Evolutionary conservation across 208 protist species (phyloP), one percentile per base, ranked within the genome.

Genomic region (Wallacemonas sp.): DNA sequence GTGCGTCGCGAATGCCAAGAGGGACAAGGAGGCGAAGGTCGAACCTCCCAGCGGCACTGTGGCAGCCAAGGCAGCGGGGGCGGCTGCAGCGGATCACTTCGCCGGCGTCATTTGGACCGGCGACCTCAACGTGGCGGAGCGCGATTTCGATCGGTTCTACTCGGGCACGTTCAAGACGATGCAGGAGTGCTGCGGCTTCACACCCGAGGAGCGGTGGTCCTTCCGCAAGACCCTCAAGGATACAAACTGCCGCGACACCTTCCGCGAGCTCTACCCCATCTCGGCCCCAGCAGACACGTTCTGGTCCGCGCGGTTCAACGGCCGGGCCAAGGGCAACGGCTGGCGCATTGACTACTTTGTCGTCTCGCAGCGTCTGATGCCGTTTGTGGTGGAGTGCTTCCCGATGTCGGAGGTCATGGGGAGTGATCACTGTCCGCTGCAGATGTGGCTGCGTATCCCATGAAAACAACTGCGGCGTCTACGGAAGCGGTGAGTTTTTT

Each of bases 341-440:
- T 98, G 96, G 94, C 78, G 96, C 24, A 49, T 98, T 21, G 96
- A 98, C 72, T 98, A 98, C 71, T 98, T 97, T 74, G 76, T 98
- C n/a, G 74, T 95, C 24, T 88, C 85, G 11, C 58, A 76, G 30
- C 38, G 67, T 19, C 57, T 98, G 19, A 65, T 77, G 32, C 57
- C 71, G 29, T 69, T 61, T 12, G 83, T 97, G 36, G 81, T 92
- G 47, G 90, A 96, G 61, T 90, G 78, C 69, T 96, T 88, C 61
- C 73, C 89, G 12, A 92, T 96, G 78, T 84, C 85, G 12, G 60
- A 87, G 29, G 73, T 95, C 34, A 68, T 79, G 70, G 90, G 88
- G 14, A 92, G 81, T 36, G 94, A 98, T 41, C 94, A 98, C 79
- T 94, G 85, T 65, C 92, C 94, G 4, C 68, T 97, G 36, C 83